phyloP scores from a whole-genome alignment of 2,329 filamentous ascomycete species.

The Boeremia exigua region DNA sequence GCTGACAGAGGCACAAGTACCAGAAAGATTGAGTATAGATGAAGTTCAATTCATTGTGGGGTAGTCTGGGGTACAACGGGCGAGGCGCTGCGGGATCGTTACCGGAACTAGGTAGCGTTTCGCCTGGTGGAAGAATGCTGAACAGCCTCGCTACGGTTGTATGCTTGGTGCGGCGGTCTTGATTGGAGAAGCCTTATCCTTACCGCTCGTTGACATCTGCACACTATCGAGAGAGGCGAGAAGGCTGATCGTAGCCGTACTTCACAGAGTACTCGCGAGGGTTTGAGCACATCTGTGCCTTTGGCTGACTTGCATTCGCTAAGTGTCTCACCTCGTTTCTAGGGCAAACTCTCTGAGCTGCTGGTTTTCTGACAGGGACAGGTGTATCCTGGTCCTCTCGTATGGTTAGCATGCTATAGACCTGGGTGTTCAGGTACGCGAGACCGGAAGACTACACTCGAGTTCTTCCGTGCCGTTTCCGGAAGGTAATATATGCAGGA shows the following conservation, averaged over 20 bases:
- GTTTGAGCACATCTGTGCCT: not conserved
- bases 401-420: not conserved
- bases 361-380: no score
- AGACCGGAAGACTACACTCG: constrained; percentile 31
- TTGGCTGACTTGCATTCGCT: not conserved
- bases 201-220: not conserved
- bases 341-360: no score
- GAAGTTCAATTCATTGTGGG: constrained; percentile 40
- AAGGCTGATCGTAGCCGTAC: not conserved
- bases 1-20: constrained; percentile 24
- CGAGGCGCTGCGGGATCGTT: constrained; percentile 38
- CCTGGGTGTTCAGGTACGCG: constrained; percentile 18
- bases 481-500: constrained; percentile 27
- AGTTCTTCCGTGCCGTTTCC: constrained; percentile 20
- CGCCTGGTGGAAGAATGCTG: constrained; percentile 19
- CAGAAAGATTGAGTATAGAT: constrained; percentile 45
- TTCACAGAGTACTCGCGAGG: not conserved
- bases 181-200: constrained; percentile 20
- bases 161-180: constrained; percentile 28
- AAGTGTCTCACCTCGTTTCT: not conserved
- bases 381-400: constrained; percentile 22
- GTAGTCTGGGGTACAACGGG: constrained; percentile 43
- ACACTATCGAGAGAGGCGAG: constrained; percentile 2
- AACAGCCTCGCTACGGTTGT: constrained; percentile 14
- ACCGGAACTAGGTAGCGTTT: constrained; percentile 33